phyloP scores from a whole-genome alignment of 139 green algal genomes.

The Coccomyxa sp. region DNA sequence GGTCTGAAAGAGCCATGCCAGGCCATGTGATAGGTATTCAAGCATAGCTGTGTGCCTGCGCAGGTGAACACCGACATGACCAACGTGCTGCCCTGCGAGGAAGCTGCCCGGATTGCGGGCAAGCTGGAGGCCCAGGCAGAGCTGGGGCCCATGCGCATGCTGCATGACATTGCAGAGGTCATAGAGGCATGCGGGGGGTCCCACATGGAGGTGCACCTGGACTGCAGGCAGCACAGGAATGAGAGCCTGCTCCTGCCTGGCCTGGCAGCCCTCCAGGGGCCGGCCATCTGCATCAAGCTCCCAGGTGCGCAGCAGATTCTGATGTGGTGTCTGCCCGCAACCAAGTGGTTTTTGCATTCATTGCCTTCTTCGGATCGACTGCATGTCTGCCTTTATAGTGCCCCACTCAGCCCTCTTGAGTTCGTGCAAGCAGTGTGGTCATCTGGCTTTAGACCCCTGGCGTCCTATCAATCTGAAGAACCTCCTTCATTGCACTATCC shows the following conservation, averaged over 20 bases:
- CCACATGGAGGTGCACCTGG: slow-evolving; percentile 39
- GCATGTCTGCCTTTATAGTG: not conserved
- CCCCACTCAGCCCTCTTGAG: not conserved
- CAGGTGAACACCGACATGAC: not conserved
- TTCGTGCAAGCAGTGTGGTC: no score
- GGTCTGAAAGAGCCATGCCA: not conserved
- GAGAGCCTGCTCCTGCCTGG: slow-evolving; percentile 55
- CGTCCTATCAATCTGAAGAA: no score
- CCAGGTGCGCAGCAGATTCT: slow-evolving; percentile 5
- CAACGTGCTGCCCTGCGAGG: not conserved
- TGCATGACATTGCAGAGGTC: slow-evolving; percentile 55
- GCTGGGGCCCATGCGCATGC: not conserved
- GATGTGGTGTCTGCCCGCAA: not conserved
- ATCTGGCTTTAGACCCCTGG: no score
- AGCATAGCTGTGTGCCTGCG: not conserved
- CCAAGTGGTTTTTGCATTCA: not conserved
- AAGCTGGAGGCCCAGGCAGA: not conserved
- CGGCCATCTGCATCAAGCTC: slow-evolving; percentile 53
- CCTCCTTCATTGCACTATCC: not conserved
- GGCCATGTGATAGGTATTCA: not conserved
- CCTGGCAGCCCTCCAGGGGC: slow-evolving; percentile 58
- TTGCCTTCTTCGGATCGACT: not conserved
- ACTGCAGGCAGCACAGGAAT: slow-evolving; percentile 32
- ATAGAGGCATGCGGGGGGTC: slow-evolving; percentile 37
- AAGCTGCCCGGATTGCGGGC: not conserved